Evolutionary conservation across 805 yeast genomes (phyloP).

Genomic region (Kluyveromyces lactis): DNA sequence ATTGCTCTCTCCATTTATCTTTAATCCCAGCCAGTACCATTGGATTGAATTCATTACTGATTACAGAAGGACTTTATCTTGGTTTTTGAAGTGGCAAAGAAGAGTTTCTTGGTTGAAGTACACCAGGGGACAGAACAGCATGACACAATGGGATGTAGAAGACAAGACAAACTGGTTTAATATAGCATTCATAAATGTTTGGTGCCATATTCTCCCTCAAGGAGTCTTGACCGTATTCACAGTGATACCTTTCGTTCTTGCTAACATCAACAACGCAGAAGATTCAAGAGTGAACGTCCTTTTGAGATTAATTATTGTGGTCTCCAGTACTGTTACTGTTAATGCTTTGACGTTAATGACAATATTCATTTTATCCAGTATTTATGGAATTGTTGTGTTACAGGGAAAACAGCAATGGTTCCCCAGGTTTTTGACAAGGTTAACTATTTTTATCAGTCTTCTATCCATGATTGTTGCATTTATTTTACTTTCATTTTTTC

Average conservation of each 20-base stretch:
- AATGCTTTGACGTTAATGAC: slow-evolving; percentile 34
- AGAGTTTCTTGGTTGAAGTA: slow-evolving; percentile 3
- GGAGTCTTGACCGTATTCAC: slow-evolving; percentile 30
- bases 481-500: slow-evolving; percentile 33
- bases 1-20: slow-evolving; percentile 50
- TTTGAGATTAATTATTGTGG: slow-evolving; percentile 35
- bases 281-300: slow-evolving; percentile 41
- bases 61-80: slow-evolving; percentile 38
- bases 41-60: slow-evolving; percentile 58
- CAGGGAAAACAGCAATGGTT: slow-evolving; percentile 2
- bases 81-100: slow-evolving; percentile 45
- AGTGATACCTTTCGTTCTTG: slow-evolving; percentile 41
- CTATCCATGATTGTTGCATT: slow-evolving; percentile 47
- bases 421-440: neutral
- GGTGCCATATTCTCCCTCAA: slow-evolving; percentile 36
- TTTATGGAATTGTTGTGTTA: slow-evolving; percentile 29
- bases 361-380: slow-evolving; percentile 35
- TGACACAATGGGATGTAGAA: slow-evolving; percentile 27
- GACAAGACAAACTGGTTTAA: slow-evolving; percentile 32
- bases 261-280: slow-evolving; percentile 26
- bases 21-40: slow-evolving; percentile 58
- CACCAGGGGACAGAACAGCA: slow-evolving; percentile 28
- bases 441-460: slow-evolving; percentile 19
- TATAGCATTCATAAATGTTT: slow-evolving; percentile 30
- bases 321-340: slow-evolving; percentile 40